phyloP scores from a whole-genome alignment of 2,329 filamentous ascomycete species.

The Aspergillus ochraceus region DNA sequence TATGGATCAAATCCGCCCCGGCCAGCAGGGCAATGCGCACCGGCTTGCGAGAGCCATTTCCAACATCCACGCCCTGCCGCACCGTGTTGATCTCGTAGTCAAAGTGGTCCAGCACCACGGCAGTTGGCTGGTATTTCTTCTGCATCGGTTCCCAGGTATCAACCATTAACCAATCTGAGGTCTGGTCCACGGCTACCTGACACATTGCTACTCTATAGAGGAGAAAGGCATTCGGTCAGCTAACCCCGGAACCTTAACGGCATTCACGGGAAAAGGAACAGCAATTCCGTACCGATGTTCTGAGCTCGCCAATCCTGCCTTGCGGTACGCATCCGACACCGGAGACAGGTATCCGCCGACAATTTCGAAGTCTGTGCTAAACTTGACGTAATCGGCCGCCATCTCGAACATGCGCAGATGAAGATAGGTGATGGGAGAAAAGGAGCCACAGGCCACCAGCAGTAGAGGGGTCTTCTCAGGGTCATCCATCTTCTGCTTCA shows the following conservation, averaged over 20 bases:
- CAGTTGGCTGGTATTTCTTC: constrained; percentile 82
- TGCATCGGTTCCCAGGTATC: constrained; percentile 88
- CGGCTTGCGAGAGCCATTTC: constrained; percentile 63
- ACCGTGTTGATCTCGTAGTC: constrained; percentile 84
- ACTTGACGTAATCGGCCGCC: constrained; percentile 75
- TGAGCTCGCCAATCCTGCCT: constrained; percentile 72
- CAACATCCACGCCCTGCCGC: constrained; percentile 69
- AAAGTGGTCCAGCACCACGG: constrained; percentile 86
- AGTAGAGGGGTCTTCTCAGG: constrained; percentile 49
- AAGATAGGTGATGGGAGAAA: constrained; percentile 58
- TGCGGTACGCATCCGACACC: constrained; percentile 76
- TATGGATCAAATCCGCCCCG: constrained; percentile 73
- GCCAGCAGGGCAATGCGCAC: constrained; percentile 79
- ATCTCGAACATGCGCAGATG: constrained; percentile 88
- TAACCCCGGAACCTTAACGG: neutral
- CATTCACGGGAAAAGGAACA: neutral
- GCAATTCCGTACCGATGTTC: constrained; percentile 57
- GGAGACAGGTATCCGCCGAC: constrained; percentile 82
- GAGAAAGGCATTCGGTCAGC: neutral
- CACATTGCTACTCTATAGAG: constrained; percentile 73
- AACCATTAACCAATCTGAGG: constrained; percentile 79
- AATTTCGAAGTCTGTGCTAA: constrained; percentile 77
- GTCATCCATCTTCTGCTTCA: constrained; percentile 49
- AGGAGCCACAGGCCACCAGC: constrained; percentile 56
- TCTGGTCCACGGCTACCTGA: constrained; percentile 70